Evolutionary conservation across 2,329 filamentous ascomycete species (phyloP).

Genomic region (Neopestalotiopsis clavispora): DNA sequence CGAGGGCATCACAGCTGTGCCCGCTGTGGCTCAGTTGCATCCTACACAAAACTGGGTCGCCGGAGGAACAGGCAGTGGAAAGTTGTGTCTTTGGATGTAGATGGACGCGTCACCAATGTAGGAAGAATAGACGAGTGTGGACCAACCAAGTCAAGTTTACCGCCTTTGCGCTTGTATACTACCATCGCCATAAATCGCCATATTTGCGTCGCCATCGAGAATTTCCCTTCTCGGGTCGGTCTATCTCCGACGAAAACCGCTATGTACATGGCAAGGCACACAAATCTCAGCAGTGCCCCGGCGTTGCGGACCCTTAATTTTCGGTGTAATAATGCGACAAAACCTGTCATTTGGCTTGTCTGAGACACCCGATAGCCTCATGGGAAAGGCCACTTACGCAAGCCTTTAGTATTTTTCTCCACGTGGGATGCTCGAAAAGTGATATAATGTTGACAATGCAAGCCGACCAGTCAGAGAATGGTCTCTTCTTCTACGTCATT

Average conservation of each 20-base stretch:
- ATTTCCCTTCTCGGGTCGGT: background rate
- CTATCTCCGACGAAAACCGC: background rate
- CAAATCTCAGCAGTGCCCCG: background rate
- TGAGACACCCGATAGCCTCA: background rate
- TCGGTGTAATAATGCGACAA: background rate
- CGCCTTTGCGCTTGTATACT: background rate
- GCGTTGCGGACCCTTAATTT: background rate
- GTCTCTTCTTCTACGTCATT: background rate
- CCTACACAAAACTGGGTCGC: conserved; percentile 89
- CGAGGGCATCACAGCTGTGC: conserved; percentile 91
- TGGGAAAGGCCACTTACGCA: conserved; percentile 1
- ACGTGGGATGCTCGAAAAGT: background rate
- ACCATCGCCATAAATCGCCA: background rate
- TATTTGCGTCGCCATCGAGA: background rate
- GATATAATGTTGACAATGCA: background rate
- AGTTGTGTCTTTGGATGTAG: conserved; percentile 88
- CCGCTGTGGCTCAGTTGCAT: conserved; percentile 90
- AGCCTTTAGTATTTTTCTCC: background rate
- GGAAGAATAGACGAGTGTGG: background rate
- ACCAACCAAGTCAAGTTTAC: background rate
- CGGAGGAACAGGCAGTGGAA: conserved; percentile 89
- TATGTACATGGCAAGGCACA: background rate
- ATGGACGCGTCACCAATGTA: background rate
- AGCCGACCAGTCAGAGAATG: background rate
- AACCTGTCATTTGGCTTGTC: background rate